These are phyloP conservation scores for Beauveria sp. DNA, from an alignment of 2,329 filamentous ascomycete genomes.

Conservation along the genomic window DNA sequence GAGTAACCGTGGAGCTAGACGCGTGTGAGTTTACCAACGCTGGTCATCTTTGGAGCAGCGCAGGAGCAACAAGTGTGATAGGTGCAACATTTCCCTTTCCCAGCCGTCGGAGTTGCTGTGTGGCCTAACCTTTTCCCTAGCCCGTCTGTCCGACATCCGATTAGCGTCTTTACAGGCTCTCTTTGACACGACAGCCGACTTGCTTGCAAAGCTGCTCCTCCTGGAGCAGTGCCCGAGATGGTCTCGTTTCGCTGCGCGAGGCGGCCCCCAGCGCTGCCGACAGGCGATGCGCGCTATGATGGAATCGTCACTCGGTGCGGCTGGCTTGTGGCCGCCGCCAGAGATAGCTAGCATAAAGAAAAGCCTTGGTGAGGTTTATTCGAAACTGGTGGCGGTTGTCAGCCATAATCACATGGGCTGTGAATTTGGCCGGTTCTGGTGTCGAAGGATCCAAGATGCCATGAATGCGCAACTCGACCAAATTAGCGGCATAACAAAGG, in stretches of 20 bases:
- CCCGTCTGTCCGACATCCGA: not conserved
- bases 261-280: not conserved
- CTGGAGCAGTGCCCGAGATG: not conserved
- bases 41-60: not conserved
- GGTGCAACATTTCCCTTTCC: not conserved
- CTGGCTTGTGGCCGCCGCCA: not conserved
- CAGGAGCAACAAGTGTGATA: not conserved
- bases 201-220: not conserved
- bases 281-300: not conserved
- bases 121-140: not conserved
- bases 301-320: not conserved
- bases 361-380: not conserved
- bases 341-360: not conserved
- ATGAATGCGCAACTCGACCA: not conserved
- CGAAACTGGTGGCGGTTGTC: not conserved
- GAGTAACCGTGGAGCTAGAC: not conserved
- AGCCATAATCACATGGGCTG: not conserved
- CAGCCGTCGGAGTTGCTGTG: not conserved
- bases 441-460: not conserved
- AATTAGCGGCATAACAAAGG: not conserved
- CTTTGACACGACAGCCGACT: not conserved
- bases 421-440: not conserved
- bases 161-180: not conserved
- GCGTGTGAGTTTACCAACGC: not conserved
- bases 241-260: not conserved